Percentiles rank a stretch among this genome's conserved stretches.
Evolutionary conservation across 148 eudicot genomes (phyloP).

Genomic region (Bassia scoparia): DNA sequence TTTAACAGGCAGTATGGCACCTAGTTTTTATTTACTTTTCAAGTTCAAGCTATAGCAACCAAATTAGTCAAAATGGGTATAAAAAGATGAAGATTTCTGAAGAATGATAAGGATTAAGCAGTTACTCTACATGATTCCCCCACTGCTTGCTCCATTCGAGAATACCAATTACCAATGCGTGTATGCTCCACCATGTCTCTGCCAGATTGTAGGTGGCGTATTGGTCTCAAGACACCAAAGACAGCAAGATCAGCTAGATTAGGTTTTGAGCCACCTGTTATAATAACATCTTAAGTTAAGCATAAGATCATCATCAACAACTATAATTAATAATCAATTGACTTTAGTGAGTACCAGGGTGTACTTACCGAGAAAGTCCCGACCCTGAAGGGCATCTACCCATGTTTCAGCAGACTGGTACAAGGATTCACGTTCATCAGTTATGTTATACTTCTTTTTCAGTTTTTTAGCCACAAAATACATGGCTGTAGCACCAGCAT

Average conservation of each 20-base stretch:
- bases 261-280: constrained; percentile 70
- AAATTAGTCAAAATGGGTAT: neutral
- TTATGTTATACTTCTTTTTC: constrained; percentile 80
- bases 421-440: constrained; percentile 78
- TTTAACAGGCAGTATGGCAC: neutral
- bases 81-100: neutral
- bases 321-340: neutral
- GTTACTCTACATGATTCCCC: constrained; percentile 53
- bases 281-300: neutral
- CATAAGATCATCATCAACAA: neutral
- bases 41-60: constrained; percentile 4
- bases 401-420: constrained; percentile 93
- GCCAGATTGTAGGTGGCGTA: constrained; percentile 81
- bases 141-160: constrained; percentile 67
- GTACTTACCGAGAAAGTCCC: constrained; percentile 69
- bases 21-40: constrained; percentile 1
- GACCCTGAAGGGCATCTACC: constrained; percentile 89
- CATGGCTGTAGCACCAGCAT: constrained; percentile 94
- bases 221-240: constrained; percentile 84
- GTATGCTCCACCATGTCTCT: constrained; percentile 89
- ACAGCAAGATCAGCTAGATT: constrained; percentile 90
- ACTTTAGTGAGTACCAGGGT: neutral
- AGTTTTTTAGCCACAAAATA: constrained; percentile 84
- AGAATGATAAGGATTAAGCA: constrained; percentile 23
- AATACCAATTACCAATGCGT: constrained; percentile 78